A percentile compares a stretch with the other conserved stretches of the same genome.
phyloP scores from a whole-genome alignment of 257 asterid genomes.

The Jacaranda mimosifolia region DNA sequence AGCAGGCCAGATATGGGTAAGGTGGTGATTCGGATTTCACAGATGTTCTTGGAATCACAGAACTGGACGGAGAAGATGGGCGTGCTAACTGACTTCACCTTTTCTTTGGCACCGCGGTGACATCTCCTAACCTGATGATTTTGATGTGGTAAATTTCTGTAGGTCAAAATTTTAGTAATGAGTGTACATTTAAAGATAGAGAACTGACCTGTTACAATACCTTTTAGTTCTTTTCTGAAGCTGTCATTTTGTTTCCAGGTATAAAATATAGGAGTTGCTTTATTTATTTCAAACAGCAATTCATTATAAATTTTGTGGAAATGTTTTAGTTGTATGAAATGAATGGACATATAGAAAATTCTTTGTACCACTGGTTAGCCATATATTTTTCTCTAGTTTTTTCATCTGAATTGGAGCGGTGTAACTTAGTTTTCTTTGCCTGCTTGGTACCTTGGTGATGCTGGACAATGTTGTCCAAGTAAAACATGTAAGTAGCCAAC shows the following conservation, averaged over 20 bases:
- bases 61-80: conserved; percentile 72
- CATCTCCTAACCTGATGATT: conserved; percentile 7
- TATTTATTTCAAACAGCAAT: conserved; percentile 2
- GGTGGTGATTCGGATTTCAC: conserved; percentile 71
- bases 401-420: not conserved
- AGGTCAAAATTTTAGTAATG: not conserved
- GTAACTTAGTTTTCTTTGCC: too few relatives aligned
- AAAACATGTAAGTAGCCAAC: too few relatives aligned
- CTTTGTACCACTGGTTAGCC: not conserved
- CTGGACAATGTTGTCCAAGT: too few relatives aligned
- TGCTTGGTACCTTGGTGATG: too few relatives aligned
- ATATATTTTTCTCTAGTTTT: not conserved
- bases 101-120: conserved; percentile 62
- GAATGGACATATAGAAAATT: conserved; percentile 3
- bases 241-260: not conserved
- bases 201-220: not conserved
- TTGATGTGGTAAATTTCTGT: not conserved
- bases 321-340: conserved; percentile 5
- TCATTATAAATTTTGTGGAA: not conserved
- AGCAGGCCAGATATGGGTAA: conserved; percentile 84
- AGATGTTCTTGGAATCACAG: conserved; percentile 82
- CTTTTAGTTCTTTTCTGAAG: not conserved
- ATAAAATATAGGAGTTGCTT: conserved; percentile 4
- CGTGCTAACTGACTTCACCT: conserved; percentile 47
- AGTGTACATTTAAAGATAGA: not conserved